These are phyloP conservation scores for Leishmania gerbilli DNA, from an alignment of 208 protist genomes.

Conservation along the genomic window DNA sequence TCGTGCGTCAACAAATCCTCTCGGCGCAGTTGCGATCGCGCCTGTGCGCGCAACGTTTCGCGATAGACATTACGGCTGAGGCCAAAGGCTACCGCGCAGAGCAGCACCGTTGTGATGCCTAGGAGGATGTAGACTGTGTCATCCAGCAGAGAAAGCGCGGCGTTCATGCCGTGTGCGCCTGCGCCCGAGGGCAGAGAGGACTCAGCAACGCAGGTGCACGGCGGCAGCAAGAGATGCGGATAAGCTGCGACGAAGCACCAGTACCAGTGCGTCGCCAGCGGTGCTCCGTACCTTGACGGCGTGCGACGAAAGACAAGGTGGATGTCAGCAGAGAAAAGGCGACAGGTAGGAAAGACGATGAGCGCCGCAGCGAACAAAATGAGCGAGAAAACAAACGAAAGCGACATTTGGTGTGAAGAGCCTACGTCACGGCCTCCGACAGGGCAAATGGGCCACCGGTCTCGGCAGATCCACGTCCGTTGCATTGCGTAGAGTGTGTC, in stretches of 20 bases:
- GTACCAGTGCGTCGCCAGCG: background rate
- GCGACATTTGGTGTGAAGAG: background rate
- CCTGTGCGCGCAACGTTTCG: constrained; percentile 43
- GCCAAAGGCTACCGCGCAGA: constrained; percentile 41
- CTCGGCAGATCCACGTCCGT: background rate
- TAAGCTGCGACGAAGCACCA: background rate
- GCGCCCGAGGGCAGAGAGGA: background rate
- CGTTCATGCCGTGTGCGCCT: background rate
- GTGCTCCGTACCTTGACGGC: background rate
- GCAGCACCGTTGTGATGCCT: constrained; percentile 34
- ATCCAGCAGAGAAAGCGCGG: constrained; percentile 25
- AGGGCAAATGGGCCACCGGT: background rate
- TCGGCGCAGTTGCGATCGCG: constrained; percentile 43
- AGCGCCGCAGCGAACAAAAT: background rate
- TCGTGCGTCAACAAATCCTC: constrained; percentile 32
- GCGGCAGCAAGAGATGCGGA: background rate
- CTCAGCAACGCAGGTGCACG: background rate
- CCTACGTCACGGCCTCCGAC: background rate
- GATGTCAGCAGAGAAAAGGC: background rate
- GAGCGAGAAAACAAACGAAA: background rate
- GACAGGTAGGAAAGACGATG: background rate
- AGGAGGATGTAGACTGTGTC: constrained; percentile 49
- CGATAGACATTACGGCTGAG: constrained; percentile 60
- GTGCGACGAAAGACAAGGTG: background rate
- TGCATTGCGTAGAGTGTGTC: background rate